Conservation (phyloP, 768 basidiomycete genomes). For the Macrocybe gigantea region DNA sequence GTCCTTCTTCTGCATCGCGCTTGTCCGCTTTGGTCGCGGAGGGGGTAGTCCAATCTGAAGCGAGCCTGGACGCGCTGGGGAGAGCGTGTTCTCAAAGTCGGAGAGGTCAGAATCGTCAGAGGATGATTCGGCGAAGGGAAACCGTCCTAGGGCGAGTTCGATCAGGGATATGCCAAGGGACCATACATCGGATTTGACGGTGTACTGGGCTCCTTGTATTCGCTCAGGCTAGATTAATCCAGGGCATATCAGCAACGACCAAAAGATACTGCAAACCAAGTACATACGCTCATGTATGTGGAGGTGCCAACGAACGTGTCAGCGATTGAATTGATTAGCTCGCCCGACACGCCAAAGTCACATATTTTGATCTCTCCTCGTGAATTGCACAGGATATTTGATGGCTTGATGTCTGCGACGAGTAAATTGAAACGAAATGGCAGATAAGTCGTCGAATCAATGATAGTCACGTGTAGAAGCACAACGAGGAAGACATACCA, state of each 20-base stretch:
- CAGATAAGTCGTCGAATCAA: not conserved
- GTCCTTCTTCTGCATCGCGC: slow-evolving; percentile 59
- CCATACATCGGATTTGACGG: slow-evolving; percentile 99
- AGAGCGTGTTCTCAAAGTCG: slow-evolving; percentile 77
- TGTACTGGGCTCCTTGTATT: slow-evolving; percentile 97
- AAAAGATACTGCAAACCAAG: slow-evolving; percentile 4
- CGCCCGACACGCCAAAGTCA: slow-evolving; percentile 98
- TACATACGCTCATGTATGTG: slow-evolving; percentile 97
- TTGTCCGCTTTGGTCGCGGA: slow-evolving; percentile 19
- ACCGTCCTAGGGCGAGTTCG: slow-evolving; percentile 93
- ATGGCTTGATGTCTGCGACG: slow-evolving; percentile 91
- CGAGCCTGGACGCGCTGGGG: slow-evolving; percentile 58
- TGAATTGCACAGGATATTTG: slow-evolving; percentile 94
- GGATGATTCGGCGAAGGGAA: slow-evolving; percentile 87
- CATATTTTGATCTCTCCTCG: slow-evolving; percentile 97
- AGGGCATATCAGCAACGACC: slow-evolving; percentile 5
- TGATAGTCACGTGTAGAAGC: not conserved
- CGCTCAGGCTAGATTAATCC: slow-evolving; percentile 76
- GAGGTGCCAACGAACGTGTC: slow-evolving; percentile 99
- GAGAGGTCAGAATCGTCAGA: slow-evolving; percentile 77
- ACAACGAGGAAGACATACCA: slow-evolving; percentile 46
- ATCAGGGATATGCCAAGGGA: slow-evolving; percentile 95
- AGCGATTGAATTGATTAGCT: slow-evolving; percentile 97
- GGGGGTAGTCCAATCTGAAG: slow-evolving; percentile 39
- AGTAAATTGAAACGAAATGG: slow-evolving; percentile 10